Percentiles rank a stretch among this genome's conserved stretches.
Evolutionary conservation across 139 green algal genomes (phyloP).

Genomic region (Tetradesmus lagerheimii): DNA sequence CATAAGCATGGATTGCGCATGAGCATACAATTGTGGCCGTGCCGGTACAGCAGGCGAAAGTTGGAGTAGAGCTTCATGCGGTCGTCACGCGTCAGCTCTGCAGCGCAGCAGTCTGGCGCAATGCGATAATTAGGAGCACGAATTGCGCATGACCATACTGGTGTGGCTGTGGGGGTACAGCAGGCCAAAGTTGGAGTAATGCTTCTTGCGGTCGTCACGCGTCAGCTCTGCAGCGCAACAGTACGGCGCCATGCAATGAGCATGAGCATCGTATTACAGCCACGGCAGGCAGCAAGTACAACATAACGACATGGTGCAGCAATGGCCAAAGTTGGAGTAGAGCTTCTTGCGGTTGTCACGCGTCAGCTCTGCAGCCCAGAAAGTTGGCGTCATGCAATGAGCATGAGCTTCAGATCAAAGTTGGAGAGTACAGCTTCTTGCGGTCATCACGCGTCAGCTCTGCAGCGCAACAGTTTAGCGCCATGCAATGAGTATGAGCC

Average conservation of each 20-base stretch:
- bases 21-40: too few species aligned
- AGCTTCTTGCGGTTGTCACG: slow-evolving; percentile 95
- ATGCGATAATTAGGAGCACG: too few species aligned
- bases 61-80: slow-evolving; percentile 94
- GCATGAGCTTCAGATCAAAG: too few species aligned
- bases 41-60: slow-evolving; percentile 94
- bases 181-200: slow-evolving; percentile 97
- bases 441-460: slow-evolving; percentile 97
- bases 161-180: slow-evolving; percentile 95
- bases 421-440: slow-evolving; percentile 95
- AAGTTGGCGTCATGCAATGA: slow-evolving; percentile 70
- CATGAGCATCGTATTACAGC: too few species aligned
- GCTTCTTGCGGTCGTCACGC: slow-evolving; percentile 93
- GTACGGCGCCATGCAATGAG: slow-evolving; percentile 70
- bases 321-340: slow-evolving; percentile 96
- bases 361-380: slow-evolving; percentile 80
- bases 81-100: slow-evolving; percentile 96
- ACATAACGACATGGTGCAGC: too few species aligned
- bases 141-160: too few species aligned
- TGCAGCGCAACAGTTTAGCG: neutral
- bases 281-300: too few species aligned
- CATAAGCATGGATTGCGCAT: too few species aligned
- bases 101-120: too few species aligned
- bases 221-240: slow-evolving; percentile 81
- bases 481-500: slow-evolving; percentile 84